Conservation (phyloP, 2,329 filamentous ascomycete species). For the Trichoderma arundinaceum region DNA sequence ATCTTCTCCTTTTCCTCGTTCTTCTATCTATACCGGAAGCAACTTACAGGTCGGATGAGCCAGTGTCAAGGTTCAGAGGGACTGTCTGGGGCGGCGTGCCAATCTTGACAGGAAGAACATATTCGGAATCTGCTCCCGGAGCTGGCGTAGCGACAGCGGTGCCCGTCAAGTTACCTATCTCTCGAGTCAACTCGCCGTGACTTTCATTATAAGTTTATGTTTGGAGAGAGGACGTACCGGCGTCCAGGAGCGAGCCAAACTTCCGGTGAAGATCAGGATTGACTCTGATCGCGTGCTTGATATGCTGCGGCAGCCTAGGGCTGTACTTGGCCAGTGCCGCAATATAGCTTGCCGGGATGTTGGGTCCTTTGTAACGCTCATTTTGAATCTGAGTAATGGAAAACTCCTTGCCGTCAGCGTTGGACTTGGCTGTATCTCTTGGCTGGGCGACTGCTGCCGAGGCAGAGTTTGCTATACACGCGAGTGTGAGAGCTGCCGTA, state of each 20-base stretch:
- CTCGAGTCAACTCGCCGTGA: not conserved
- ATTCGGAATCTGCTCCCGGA: constrained; percentile 57
- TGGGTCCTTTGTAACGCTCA: constrained; percentile 42
- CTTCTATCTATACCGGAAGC: not conserved
- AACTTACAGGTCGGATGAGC: constrained; percentile 55
- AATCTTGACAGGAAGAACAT: constrained; percentile 66
- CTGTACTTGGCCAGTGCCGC: constrained; percentile 49
- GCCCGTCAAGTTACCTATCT: constrained; percentile 35
- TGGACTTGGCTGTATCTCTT: not conserved
- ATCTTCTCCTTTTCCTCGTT: not conserved
- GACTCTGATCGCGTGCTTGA: constrained; percentile 38
- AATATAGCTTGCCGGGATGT: constrained; percentile 41
- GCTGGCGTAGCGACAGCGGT: constrained; percentile 40
- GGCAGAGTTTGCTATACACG: constrained; percentile 19
- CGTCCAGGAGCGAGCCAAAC: constrained; percentile 31
- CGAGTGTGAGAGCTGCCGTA: constrained; percentile 2
- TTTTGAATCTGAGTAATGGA: constrained; percentile 46
- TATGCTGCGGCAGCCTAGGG: constrained; percentile 39
- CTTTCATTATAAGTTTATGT: not conserved
- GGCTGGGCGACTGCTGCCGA: constrained; percentile 22
- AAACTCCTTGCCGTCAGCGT: constrained; percentile 34
- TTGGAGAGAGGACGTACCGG: constrained; percentile 13
- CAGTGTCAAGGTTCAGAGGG: constrained; percentile 73
- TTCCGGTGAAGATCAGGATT: constrained; percentile 38
- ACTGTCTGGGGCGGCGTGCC: constrained; percentile 63